Percentiles rank a stretch among this genome's conserved stretches.
Evolutionary conservation across 345 rosid genomes (phyloP).

Genomic region (Eutrema yunnanense): DNA sequence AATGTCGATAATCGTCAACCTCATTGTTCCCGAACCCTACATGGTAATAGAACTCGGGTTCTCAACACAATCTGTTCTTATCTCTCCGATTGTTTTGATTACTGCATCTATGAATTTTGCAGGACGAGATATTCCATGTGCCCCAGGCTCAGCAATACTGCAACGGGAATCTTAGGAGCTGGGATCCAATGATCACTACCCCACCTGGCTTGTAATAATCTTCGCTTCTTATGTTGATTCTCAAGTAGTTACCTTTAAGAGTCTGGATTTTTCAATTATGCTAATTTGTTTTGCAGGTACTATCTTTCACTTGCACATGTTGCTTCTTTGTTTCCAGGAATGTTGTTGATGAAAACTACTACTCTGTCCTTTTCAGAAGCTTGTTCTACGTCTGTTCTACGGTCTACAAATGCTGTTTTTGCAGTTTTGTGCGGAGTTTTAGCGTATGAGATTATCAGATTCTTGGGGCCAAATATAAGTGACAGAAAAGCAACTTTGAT

Average conservation of each 20-base stretch:
- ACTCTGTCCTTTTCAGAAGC: slow-evolving; percentile 39
- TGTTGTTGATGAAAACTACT: slow-evolving; percentile 27
- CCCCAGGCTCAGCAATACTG: slow-evolving; percentile 91
- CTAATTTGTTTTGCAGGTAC: slow-evolving; percentile 53
- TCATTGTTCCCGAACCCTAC: slow-evolving; percentile 71
- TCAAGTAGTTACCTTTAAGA: neutral
- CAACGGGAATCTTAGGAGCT: slow-evolving; percentile 63
- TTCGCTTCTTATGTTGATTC: neutral
- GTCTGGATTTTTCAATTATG: neutral
- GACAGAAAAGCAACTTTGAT: slow-evolving; percentile 51
- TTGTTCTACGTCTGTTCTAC: slow-evolving; percentile 60
- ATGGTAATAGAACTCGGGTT: slow-evolving; percentile 45
- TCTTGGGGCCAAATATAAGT: slow-evolving; percentile 51
- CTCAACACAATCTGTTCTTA: neutral
- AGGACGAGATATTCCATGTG: slow-evolving; percentile 95
- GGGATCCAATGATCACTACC: slow-evolving; percentile 99
- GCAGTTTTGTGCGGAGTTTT: slow-evolving; percentile 70
- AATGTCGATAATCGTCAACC: slow-evolving; percentile 56
- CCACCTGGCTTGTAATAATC: slow-evolving; percentile 86
- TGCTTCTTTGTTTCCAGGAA: slow-evolving; percentile 68
- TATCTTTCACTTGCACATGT: slow-evolving; percentile 74
- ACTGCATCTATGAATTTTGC: slow-evolving; percentile 18
- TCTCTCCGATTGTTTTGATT: neutral
- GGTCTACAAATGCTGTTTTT: slow-evolving; percentile 58
- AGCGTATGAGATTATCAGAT: slow-evolving; percentile 55